Evolutionary conservation across 768 basidiomycete species (phyloP).

Genomic region (Tylopilus felleus): DNA sequence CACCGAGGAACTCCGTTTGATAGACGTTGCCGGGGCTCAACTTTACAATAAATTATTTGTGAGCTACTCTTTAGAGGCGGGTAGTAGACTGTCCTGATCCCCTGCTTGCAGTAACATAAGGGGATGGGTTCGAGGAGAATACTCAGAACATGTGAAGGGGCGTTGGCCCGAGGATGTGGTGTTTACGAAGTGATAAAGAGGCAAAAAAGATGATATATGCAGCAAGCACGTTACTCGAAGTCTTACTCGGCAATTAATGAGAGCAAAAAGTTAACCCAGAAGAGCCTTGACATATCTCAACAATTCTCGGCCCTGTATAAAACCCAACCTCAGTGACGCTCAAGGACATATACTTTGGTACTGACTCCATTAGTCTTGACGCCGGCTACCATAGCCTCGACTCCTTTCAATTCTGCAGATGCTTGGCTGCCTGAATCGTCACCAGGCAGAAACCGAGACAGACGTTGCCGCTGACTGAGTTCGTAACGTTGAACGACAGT

Average conservation of each 20-base stretch:
- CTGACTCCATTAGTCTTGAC: conserved; percentile 75
- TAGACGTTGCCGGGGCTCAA: neutral
- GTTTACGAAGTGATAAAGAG: neutral
- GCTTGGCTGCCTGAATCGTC: conserved; percentile 30
- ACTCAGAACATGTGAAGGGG: neutral
- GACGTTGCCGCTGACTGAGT: conserved; percentile 52
- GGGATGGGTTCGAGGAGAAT: neutral
- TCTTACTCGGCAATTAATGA: neutral
- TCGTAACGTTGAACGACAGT: conserved; percentile 65
- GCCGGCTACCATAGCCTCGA: conserved; percentile 72
- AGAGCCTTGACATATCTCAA: conserved; percentile 69
- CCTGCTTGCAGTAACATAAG: neutral
- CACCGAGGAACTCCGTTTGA: neutral
- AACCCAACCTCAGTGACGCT: conserved; percentile 1
- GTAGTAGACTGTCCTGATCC: neutral
- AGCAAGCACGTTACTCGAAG: neutral
- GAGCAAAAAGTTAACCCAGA: conserved; percentile 43
- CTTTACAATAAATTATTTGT: conserved; percentile 1
- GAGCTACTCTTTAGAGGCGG: neutral
- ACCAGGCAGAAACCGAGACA: conserved; percentile 28
- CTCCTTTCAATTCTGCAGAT: conserved; percentile 40
- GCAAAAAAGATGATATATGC: neutral
- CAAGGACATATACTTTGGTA: conserved; percentile 16
- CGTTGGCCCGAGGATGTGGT: neutral
- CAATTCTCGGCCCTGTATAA: conserved; percentile 60